These are phyloP conservation scores for Nigrospora osmanthi DNA, from an alignment of 2,329 filamentous ascomycete genomes.

Conservation along the genomic window DNA sequence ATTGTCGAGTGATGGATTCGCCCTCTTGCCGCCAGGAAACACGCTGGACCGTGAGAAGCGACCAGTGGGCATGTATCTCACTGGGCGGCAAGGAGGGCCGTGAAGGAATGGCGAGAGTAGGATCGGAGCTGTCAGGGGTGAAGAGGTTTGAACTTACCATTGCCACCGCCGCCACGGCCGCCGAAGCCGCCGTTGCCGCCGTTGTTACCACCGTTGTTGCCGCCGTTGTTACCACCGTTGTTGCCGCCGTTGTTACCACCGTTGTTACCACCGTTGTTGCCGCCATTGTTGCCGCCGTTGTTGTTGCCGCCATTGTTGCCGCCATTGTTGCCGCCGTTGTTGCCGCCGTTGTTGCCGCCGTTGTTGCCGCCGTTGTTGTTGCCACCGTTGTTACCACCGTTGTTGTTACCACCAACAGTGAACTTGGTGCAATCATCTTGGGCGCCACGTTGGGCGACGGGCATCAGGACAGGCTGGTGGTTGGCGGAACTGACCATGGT, in stretches of 20 bases:
- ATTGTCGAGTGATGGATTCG: no score
- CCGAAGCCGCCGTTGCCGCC: constrained; percentile 13
- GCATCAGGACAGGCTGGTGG: constrained; percentile 60
- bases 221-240: constrained; percentile 10
- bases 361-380: constrained; percentile 11
- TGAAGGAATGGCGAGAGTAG: neutral
- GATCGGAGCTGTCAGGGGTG: neutral
- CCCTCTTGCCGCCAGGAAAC: no score
- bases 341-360: constrained; percentile 8
- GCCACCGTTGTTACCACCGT: constrained; percentile 11
- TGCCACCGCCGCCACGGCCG: neutral
- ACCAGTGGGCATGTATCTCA: neutral
- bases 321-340: constrained; percentile 5
- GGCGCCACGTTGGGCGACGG: constrained; percentile 57
- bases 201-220: constrained; percentile 10
- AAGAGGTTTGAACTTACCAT: neutral
- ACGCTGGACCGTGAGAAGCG: neutral
- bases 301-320: constrained; percentile 9
- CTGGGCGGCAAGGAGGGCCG: neutral
- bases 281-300: constrained; percentile 11
- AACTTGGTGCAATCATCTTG: constrained; percentile 43
- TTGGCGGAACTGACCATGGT: constrained; percentile 56
- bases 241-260: constrained; percentile 12
- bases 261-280: constrained; percentile 9
- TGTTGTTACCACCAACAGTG: constrained; percentile 13